Evolutionary conservation across 257 asterid genomes (phyloP), one percentile per base, ranked within the genome.

Genomic region (Solanum piurae): DNA sequence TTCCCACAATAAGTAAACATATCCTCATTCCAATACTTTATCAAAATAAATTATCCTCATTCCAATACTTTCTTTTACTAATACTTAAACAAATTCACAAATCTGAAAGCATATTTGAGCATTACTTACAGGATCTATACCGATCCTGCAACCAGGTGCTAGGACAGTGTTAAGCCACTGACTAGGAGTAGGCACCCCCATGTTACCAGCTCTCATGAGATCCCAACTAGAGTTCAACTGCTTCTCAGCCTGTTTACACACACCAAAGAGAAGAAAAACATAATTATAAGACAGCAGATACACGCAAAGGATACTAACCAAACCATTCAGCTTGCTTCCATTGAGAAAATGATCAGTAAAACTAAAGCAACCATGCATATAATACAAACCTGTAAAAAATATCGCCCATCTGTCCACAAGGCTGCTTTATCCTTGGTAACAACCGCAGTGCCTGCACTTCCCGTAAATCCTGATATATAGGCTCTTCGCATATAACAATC

Each of bases 381-480:
- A 86, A 38, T 60, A 84, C 88, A 80, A 49, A 96, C 99, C 98
- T 95, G 99, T 64, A 97, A 96, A 89, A 97, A 97, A 93, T 97
- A 97, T 25, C 99, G 93, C 44, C 98, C 99, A 84, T 97, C 99
- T 3, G 99, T 97, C 99, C 99, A 97, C 84, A 97, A 94, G 86
- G 98, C 98, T 42, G 99, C 99, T 93, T 94, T 94, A 90, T 94
- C 97, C 91, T 95, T 97, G 8, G 99, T 97, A 89, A 97, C 96
- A 85, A 95, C 95, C 25, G 98, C 99, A 86, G 99, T 97, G 79
- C 98, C 99, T 74, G 99, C 99, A 82, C 99, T 97, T 14, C 99
- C 99, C 83, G 98, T 97, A 89, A 97, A 97, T 76, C 98, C 98
- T 42, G 99, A 95, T 90, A 97, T 92, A 89, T 95, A 94, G 87